These are phyloP conservation scores for Epichloe sylvatica DNA, from an alignment of 2,329 filamentous ascomycete species.

Conservation along the genomic window DNA sequence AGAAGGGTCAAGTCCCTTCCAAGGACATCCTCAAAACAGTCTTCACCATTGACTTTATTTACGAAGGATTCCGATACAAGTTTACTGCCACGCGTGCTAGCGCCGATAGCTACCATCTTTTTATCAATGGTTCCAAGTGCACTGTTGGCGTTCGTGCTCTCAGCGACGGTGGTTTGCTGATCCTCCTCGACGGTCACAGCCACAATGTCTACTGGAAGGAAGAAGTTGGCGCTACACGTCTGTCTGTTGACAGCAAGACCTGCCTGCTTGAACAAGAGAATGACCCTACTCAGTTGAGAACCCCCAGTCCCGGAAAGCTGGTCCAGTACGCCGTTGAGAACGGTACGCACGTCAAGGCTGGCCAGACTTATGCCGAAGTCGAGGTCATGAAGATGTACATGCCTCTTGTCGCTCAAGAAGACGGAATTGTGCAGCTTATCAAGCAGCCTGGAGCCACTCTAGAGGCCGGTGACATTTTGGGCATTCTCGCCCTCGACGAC, in stretches of 20 bases:
- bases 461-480: conserved; percentile 95
- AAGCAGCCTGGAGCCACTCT: conserved; percentile 98
- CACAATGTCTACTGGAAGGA: conserved; percentile 99
- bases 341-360: conserved; percentile 80
- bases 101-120: conserved; percentile 86
- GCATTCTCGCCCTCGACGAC: conserved; percentile 89
- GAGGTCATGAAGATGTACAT: conserved; percentile 99
- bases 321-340: conserved; percentile 97
- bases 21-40: conserved; percentile 97
- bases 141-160: conserved; percentile 83
- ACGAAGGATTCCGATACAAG: conserved; percentile 92
- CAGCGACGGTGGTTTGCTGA: conserved; percentile 82
- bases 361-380: conserved; percentile 88
- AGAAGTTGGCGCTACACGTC: conserved; percentile 84
- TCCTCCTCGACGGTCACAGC: conserved; percentile 80
- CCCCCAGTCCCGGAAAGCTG: conserved; percentile 89
- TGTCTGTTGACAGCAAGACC: conserved; percentile 96
- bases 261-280: conserved; percentile 97
- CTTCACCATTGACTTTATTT: conserved; percentile 97
- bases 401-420: conserved; percentile 88
- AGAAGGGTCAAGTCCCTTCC: conserved; percentile 93
- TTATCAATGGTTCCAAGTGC: conserved; percentile 97
- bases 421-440: conserved; percentile 92
- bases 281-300: conserved; percentile 90
- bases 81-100: conserved; percentile 93